These are phyloP conservation scores for Aspergillus baeticus DNA, from an alignment of 495 filamentous ascomycete species.

Conservation along the genomic window DNA sequence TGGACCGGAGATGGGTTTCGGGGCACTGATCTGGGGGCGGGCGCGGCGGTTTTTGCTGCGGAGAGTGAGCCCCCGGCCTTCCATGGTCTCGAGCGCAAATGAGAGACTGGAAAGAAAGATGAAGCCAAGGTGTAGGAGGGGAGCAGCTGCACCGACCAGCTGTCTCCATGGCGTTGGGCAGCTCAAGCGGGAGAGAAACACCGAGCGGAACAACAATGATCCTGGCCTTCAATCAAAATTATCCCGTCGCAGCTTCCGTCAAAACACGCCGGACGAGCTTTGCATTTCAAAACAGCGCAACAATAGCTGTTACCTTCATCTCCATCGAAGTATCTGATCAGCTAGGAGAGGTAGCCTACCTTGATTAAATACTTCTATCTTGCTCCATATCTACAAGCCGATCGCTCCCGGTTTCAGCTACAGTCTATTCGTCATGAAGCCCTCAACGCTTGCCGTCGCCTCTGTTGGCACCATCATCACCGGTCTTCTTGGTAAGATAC, in stretches of 20 bases:
- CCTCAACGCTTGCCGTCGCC: conserved; percentile 71
- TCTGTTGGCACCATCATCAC: conserved; percentile 72
- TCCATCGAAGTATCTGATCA: conserved; percentile 3
- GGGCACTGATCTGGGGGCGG: conserved; percentile 77
- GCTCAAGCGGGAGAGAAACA: conserved; percentile 32
- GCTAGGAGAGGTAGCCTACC: no score
- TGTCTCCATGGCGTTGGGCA: conserved; percentile 13
- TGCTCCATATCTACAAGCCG: neutral
- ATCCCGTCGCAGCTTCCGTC: conserved; percentile 24
- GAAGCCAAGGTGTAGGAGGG: neutral
- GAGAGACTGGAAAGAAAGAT: neutral
- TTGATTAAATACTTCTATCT: neutral
- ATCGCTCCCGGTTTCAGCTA: conserved; percentile 13
- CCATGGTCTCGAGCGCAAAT: conserved; percentile 27
- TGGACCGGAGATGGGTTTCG: conserved; percentile 72
- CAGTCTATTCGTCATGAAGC: conserved; percentile 48
- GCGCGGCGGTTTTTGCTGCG: conserved; percentile 77
- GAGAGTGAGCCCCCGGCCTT: conserved; percentile 77
- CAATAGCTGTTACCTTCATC: neutral
- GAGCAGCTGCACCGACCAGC: neutral
- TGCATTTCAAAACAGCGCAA: neutral
- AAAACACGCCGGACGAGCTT: conserved; percentile 14
- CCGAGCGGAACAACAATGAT: conserved; percentile 45
- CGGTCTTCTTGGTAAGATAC: conserved; percentile 67
- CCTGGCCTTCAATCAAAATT: conserved; percentile 40